phyloP scores from a whole-genome alignment of 495 filamentous ascomycete species.

The Staphylotrichum longicolle region DNA sequence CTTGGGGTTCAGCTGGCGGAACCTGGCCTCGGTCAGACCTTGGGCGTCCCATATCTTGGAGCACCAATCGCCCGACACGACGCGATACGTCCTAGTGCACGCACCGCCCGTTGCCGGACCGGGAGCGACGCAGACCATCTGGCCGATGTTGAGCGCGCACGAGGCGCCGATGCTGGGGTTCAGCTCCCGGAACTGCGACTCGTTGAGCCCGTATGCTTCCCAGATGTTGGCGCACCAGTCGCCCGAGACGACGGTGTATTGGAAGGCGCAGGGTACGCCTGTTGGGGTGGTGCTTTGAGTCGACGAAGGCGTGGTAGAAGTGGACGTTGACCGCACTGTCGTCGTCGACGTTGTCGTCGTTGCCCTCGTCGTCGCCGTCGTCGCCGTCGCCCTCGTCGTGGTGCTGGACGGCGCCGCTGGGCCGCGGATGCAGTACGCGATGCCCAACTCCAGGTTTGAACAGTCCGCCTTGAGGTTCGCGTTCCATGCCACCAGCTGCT shows the following conservation, averaged over 20 bases:
- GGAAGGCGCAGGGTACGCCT: neutral
- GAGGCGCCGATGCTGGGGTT: neutral
- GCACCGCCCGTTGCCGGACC: too few species aligned
- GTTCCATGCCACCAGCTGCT: conserved; percentile 5
- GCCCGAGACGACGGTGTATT: conserved; percentile 1
- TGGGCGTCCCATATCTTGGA: too few species aligned
- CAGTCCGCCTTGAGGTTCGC: conserved; percentile 1
- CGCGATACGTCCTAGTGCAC: too few species aligned
- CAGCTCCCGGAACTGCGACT: neutral
- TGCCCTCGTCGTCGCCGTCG: neutral
- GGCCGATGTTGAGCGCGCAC: too few species aligned
- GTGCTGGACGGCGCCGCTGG: neutral
- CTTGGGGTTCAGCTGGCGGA: too few species aligned
- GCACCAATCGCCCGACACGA: too few species aligned
- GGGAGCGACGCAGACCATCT: too few species aligned
- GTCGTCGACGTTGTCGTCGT: too few species aligned
- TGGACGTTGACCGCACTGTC: neutral
- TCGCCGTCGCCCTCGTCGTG: too few species aligned
- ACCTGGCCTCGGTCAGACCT: too few species aligned
- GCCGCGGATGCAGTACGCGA: conserved; percentile 3
- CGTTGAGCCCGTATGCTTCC: neutral
- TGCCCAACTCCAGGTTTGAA: neutral
- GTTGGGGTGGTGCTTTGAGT: neutral
- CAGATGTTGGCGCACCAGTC: conserved; percentile 2
- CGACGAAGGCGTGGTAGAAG: neutral